Evolutionary conservation across 495 filamentous ascomycete genomes (phyloP), one percentile per base, ranked within the genome.

Genomic region (Penicillium paxilli): DNA sequence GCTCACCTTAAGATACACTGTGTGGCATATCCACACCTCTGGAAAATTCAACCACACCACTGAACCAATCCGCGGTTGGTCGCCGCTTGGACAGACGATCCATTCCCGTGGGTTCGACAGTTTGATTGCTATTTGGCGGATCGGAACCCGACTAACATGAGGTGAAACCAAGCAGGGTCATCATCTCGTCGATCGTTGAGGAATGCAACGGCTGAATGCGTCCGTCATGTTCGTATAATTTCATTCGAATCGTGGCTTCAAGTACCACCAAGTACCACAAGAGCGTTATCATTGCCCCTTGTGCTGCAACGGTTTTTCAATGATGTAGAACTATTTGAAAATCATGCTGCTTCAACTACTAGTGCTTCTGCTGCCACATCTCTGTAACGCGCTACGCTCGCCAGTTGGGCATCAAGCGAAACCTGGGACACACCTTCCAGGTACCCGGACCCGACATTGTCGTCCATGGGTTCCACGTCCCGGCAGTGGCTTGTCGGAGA

Each of bases 81-180:
- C 30, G 38, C 50, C 54, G 65, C 61, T 66, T 59, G 54, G 55
- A 44, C 55, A 52, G 64, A 60, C 59, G 69, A 74, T 67, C 67
- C 64, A 66, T 71, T 69, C 57, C 58, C 55, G 54, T 56, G 60
- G 58, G 41, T 55, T 59, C 55, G 46, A 62, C 51, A 33, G 52
- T 16, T 40, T 51, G 28, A 28, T 37, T 16, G 32, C 52, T 41
- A 59, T 64, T 64, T 68, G 64, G 64, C 49, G 58, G 64, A 63
- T 58, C 54, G 35, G 30, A 24, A 44, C 51, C 53, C 62, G 53
- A 51, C 53, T 49, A 60, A 63, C 51, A 50, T 52, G 59, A 62
- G 51, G 55, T 65, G 68, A 65, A 69, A 64, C 63, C 51, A 55
- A 41, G 57, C 51, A 65, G 55, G 59, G 61, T 59, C 60, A 60